Conservation (phyloP, 2,329 filamentous ascomycete genomes). For the Neopestalotiopsis rosae region DNA sequence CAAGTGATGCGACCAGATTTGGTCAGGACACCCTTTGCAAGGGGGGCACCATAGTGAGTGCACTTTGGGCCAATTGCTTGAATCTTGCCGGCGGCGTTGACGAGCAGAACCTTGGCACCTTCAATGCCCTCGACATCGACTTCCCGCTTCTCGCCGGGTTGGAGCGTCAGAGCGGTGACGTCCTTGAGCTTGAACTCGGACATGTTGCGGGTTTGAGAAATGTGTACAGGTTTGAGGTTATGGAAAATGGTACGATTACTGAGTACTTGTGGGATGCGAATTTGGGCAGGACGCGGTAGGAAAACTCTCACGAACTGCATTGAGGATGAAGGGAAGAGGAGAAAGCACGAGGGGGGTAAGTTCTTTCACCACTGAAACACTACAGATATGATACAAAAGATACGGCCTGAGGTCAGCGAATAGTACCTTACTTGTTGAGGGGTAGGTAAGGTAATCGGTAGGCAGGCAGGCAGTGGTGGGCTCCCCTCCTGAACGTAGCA, state of each 20-base stretch:
- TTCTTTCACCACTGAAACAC: not conserved
- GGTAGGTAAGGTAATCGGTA: not conserved
- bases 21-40: slow-evolving; percentile 85
- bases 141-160: slow-evolving; percentile 84
- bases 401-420: not conserved
- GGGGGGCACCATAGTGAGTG: slow-evolving; percentile 89
- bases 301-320: slow-evolving; percentile 8
- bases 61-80: slow-evolving; percentile 86
- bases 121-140: slow-evolving; percentile 90
- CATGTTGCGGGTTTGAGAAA: slow-evolving; percentile 46
- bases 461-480: not conserved
- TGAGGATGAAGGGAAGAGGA: slow-evolving; percentile 6
- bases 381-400: slow-evolving; percentile 6
- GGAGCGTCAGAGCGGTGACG: slow-evolving; percentile 74
- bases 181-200: slow-evolving; percentile 76
- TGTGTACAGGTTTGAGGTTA: slow-evolving; percentile 25
- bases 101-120: slow-evolving; percentile 82
- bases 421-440: slow-evolving; percentile 2
- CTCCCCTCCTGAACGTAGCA: slow-evolving; percentile 1
- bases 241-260: slow-evolving; percentile 15
- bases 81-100: slow-evolving; percentile 77
- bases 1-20: slow-evolving; percentile 85
- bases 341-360: not conserved
- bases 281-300: not conserved
- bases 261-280: slow-evolving; percentile 29